These are phyloP conservation scores for Saururus chinensis DNA, from an alignment of 164 flowering plant species.

Conservation along the genomic window DNA sequence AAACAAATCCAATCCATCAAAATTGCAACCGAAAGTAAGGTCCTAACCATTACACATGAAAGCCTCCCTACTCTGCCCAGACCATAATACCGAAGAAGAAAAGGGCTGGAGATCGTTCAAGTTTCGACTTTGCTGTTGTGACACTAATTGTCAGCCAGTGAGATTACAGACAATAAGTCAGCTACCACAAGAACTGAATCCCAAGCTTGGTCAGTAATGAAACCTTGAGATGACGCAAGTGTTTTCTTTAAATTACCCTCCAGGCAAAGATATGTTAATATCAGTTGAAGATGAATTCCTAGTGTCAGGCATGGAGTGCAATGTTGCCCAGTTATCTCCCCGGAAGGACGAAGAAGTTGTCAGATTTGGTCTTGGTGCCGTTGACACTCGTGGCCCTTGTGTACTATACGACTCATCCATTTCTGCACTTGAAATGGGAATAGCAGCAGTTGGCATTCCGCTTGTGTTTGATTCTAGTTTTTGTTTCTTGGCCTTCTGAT, in stretches of 20 bases:
- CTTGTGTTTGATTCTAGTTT: conserved; percentile 34
- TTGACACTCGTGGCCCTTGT: conserved; percentile 21
- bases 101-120: neutral
- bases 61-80: neutral
- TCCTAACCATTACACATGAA: neutral
- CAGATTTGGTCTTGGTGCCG: conserved; percentile 25
- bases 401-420: conserved; percentile 30
- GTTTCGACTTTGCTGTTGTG: neutral
- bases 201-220: neutral
- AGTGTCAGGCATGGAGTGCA: conserved; percentile 42
- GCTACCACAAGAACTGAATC: neutral
- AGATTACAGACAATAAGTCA: neutral
- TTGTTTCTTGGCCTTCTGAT: conserved; percentile 69
- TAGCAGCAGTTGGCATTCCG: conserved; percentile 30
- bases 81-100: too few species aligned
- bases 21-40: neutral
- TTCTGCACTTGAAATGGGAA: conserved; percentile 53
- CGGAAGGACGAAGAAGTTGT: conserved; percentile 42
- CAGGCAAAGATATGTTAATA: conserved; percentile 57
- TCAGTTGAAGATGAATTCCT: conserved; percentile 55
- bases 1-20: neutral
- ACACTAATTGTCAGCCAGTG: neutral
- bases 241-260: conserved; percentile 13
- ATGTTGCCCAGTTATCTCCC: conserved; percentile 59
- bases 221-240: neutral